Evolutionary conservation across 2,329 filamentous ascomycete species (phyloP).

Genomic region (Sclerotinia subarctica): DNA sequence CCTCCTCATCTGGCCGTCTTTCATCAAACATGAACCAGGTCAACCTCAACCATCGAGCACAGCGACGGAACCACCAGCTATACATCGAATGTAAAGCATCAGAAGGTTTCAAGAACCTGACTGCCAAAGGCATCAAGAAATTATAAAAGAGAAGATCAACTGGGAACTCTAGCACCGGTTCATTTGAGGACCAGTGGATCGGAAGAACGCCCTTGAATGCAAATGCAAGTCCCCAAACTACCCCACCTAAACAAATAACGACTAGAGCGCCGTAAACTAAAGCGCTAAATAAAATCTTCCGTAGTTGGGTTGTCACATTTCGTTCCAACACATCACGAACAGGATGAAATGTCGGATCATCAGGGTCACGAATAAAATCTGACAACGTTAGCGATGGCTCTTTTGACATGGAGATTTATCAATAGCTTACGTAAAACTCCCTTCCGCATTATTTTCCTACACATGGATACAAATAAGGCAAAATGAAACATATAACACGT

Average conservation of each 20-base stretch:
- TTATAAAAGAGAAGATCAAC: conserved; percentile 95
- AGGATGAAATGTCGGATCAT: conserved; percentile 97
- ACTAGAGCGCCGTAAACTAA: conserved; percentile 93
- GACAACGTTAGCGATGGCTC: conserved; percentile 36
- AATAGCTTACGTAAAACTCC: conserved; percentile 76
- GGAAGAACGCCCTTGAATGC: conserved; percentile 71
- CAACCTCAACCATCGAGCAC: conserved; percentile 73
- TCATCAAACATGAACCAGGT: conserved; percentile 94
- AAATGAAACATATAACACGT: conserved; percentile 99
- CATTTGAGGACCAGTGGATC: conserved; percentile 89
- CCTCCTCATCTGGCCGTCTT: conserved; percentile 77
- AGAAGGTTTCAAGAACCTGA: conserved; percentile 80
- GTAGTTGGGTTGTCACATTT: conserved; percentile 84
- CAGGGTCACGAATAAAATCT: conserved; percentile 97
- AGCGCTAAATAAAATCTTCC: conserved; percentile 94
- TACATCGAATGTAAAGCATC: conserved; percentile 83
- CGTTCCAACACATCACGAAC: conserved; percentile 95
- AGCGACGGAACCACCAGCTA: conserved; percentile 92
- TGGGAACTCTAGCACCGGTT: conserved; percentile 90
- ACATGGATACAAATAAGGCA: conserved; percentile 97
- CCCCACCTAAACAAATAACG: conserved; percentile 87
- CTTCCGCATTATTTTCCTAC: conserved; percentile 91
- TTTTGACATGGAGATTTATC: background rate
- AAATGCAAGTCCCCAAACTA: conserved; percentile 84
- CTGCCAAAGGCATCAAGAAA: conserved; percentile 84